These are phyloP conservation scores for Sporothrix euskadiensis DNA, from an alignment of 2,329 filamentous ascomycete genomes.

Conservation along the genomic window DNA sequence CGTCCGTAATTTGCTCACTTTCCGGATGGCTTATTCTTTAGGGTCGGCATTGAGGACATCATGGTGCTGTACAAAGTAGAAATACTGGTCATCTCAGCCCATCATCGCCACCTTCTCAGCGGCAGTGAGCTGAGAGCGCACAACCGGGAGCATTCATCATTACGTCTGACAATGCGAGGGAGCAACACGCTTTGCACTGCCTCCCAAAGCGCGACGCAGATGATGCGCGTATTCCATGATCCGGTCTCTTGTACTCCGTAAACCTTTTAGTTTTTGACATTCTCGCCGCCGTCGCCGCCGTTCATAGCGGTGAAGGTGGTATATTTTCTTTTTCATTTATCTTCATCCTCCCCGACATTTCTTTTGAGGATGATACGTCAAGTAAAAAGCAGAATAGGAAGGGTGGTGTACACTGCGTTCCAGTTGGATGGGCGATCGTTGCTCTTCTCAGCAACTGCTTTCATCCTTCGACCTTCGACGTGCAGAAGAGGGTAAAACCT, in stretches of 20 bases:
- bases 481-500: not conserved
- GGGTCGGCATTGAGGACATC: too few species aligned
- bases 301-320: not conserved
- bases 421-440: conserved; percentile 14
- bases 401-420: not conserved
- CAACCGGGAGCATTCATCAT: not conserved
- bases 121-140: not conserved
- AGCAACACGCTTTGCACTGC: not conserved
- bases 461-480: not conserved
- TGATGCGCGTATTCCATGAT: not conserved
- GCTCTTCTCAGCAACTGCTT: not conserved
- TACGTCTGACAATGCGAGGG: not conserved
- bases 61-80: not conserved
- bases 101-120: not conserved
- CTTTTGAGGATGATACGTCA: conserved; percentile 1
- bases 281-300: not conserved
- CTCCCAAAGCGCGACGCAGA: not conserved
- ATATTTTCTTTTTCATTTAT: not conserved
- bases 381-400: not conserved
- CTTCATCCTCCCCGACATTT: not conserved
- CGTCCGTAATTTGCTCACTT: not conserved
- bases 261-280: not conserved
- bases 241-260: not conserved
- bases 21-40: not conserved
- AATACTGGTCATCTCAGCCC: not conserved